Evolutionary conservation across 768 basidiomycete species (phyloP), one percentile per base, ranked within the genome.

Genomic region (Serendipita vermifera): DNA sequence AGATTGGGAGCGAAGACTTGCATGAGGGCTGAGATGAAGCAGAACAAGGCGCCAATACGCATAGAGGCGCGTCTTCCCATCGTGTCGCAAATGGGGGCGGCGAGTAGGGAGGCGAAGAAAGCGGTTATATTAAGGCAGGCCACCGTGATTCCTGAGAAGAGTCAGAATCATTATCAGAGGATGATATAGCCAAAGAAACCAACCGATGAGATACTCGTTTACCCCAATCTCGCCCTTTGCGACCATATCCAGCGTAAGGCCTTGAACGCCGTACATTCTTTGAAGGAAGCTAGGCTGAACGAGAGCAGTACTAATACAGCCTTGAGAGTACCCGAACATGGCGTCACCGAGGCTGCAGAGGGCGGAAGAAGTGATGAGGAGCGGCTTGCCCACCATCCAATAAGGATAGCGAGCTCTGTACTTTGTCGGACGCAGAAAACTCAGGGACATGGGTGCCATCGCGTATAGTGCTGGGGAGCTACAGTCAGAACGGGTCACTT

Each of bases 251-350:
- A 75, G 60, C 2, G 75, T 74, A n/a, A 77, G 71, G 33, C 68
- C 65, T 54, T 58, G 66, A 6, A 41, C 39, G 5, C 75, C 73
- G 55, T 75, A 78, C 70, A 78, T 75, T 3, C 72, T 67, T 13
- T 67, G 63, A 55, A 78, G 74, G 62, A 78, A 78, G 1, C 73
- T 72, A 3, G 75, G 76, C 61, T 78, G 77, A 39, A 78, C 72
- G 43, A 77, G 76, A 17, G 73, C 70, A 2, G 75, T 69, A 3
- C 75, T 76, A 38, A 77, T 77, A 59, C 73, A 73, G 2, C 77
- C 77, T 60, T 77, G 77, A 38, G 74, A 72, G 56, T 77, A 78
- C 3, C 77, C 77, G 59, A 78, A 78, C 71, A 77, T 75, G 5
- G 75, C 77, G 60, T 78, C 77, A 51, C 77, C 77, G 60, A 78